Base-by-base conservation (phyloP, 257 asterid species). In the Solanum paucissectum region DNA sequence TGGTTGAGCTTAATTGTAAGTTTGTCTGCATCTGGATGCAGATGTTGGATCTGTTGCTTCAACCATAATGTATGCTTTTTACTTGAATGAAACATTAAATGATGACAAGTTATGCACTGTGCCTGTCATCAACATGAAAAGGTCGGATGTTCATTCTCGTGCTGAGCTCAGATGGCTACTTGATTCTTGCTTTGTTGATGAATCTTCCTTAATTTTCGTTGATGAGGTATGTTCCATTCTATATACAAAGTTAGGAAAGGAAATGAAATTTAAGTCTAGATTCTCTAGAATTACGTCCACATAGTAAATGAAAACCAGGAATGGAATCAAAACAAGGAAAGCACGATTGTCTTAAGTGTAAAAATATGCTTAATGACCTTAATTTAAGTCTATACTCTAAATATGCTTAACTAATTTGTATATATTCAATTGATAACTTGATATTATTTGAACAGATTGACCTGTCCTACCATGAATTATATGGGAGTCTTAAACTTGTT, bases 41-140 rank as follows among this genome's bases (percentile, higher is more conserved):
- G 98, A 95, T 92, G 93, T 93, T 68, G 98, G 97, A 86, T 93
- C 98, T 18, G 91, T 94, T 92, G 96, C 91, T 72, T 91, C 98
- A 32, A 92, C 97, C 66, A 92, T 96, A 92, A 90, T 92, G 96
- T 93, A 95, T 90, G 95, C 98, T 5, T 95, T 92, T 91, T 92
- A 94, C 93, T 93, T 94, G 23, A 87, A 92, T 42, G 91, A 91
- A 91, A 90, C 92, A 87, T 86, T 83, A 36, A 74, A 90, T 90
- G 90, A 73, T 91, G 89, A 89, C 77, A 92, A 92, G 64, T 90
- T 92, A 76, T 93, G 98, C 89, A 93, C 94, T 13, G 94, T 93
- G 79, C 99, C 99, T 55, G 91, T 96, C 84, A 91, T 95, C 89
- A 96, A 95, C 92, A 93, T 92, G 95, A 96, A 91, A 91, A 93